A percentile compares a stretch with the other conserved stretches of the same genome.
Conservation (phyloP, 2,329 filamentous ascomycete genomes). For the Sclerotinia glacialis region DNA sequence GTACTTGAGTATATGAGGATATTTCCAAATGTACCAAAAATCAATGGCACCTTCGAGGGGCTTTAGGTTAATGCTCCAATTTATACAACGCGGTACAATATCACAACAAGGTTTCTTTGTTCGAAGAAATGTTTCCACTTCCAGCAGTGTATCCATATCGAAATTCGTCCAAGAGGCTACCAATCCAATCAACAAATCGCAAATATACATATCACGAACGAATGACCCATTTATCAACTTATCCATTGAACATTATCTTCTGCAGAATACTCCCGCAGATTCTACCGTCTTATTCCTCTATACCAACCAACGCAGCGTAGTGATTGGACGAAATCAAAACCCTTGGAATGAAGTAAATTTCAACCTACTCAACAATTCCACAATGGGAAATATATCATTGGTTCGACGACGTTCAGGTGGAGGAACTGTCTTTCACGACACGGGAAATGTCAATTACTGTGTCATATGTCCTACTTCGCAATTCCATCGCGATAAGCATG, state of each 20-base stretch:
- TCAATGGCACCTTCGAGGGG: conserved; percentile 13
- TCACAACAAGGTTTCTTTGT: conserved; percentile 5
- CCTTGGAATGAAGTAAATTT: conserved; percentile 92
- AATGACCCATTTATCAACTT: conserved; percentile 84
- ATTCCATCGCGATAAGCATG: conserved; percentile 85
- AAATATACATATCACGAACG: conserved; percentile 70
- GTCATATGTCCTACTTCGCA: conserved; percentile 75
- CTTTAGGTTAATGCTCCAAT: background rate
- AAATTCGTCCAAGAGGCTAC: conserved; percentile 29
- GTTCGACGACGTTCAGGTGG: conserved; percentile 85
- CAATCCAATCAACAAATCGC: conserved; percentile 49
- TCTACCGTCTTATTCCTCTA: conserved; percentile 85
- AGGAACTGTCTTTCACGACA: conserved; percentile 90
- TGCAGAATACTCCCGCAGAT: conserved; percentile 68
- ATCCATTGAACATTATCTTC: conserved; percentile 86
- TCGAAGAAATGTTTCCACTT: background rate
- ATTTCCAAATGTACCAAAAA: background rate
- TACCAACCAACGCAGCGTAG: conserved; percentile 79
- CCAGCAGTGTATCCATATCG: background rate
- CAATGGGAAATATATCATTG: conserved; percentile 44
- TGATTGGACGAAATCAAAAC: conserved; percentile 96
- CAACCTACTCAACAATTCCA: conserved; percentile 47
- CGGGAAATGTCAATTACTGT: conserved; percentile 91
- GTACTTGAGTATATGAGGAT: background rate
- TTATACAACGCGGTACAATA: background rate